A percentile compares a stretch with the other conserved stretches of the same genome.
These are phyloP conservation scores for Zymoseptoria ardabiliae DNA, from an alignment of 2,329 filamentous ascomycete species.

Conservation along the genomic window DNA sequence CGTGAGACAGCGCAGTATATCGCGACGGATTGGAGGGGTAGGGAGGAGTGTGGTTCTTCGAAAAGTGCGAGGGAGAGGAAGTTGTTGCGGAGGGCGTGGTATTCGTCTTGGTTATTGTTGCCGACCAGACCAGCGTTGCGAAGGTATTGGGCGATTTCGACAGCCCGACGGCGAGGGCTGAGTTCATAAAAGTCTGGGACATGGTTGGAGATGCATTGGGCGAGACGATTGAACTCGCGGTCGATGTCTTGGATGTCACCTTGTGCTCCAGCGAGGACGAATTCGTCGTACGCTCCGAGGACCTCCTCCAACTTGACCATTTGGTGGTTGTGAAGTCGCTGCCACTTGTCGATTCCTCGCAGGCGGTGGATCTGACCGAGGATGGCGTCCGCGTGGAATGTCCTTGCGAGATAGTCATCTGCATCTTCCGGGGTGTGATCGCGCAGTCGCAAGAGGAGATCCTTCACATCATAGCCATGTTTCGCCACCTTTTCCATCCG, in stretches of 20 bases:
- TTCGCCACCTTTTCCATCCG: slow-evolving; percentile 64
- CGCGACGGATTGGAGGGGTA: slow-evolving; percentile 77
- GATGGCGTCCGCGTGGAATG: slow-evolving; percentile 66
- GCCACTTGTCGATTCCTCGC: slow-evolving; percentile 73
- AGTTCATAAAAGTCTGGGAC: slow-evolving; percentile 48
- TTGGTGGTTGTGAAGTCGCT: slow-evolving; percentile 45
- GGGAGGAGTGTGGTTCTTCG: slow-evolving; percentile 64
- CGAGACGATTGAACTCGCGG: slow-evolving; percentile 57
- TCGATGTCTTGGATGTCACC: slow-evolving; percentile 64
- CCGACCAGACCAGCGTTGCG: slow-evolving; percentile 62
- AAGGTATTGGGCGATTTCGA: slow-evolving; percentile 62
- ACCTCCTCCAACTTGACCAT: slow-evolving; percentile 61
- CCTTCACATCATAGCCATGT: slow-evolving; percentile 81
- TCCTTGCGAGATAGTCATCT: slow-evolving; percentile 70
- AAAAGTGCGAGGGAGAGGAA: slow-evolving; percentile 77
- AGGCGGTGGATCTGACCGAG: slow-evolving; percentile 75
- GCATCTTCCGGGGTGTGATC: slow-evolving; percentile 50
- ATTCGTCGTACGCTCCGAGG: slow-evolving; percentile 80
- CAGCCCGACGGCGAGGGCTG: slow-evolving; percentile 60
- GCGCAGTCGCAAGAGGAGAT: slow-evolving; percentile 62
- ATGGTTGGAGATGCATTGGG: slow-evolving; percentile 47
- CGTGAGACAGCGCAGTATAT: slow-evolving; percentile 78
- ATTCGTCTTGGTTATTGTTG: slow-evolving; percentile 53
- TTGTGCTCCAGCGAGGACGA: slow-evolving; percentile 64
- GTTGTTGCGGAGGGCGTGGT: slow-evolving; percentile 76